phyloP scores from a whole-genome alignment of 1,284 basidiomycete species.

The Trametes hirsuta region DNA sequence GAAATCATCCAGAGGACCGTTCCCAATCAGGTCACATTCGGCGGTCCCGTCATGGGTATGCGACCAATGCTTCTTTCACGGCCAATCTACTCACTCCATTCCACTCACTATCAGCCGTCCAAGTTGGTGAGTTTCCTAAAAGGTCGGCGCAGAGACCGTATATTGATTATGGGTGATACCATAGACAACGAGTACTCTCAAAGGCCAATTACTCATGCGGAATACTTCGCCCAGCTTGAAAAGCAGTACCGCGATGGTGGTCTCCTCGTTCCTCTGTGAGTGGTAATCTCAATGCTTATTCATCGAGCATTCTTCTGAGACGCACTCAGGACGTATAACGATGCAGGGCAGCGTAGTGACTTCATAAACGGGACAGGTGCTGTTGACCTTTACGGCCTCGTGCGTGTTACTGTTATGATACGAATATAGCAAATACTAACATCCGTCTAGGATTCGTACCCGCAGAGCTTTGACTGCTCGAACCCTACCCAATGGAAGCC shows the following conservation, averaged over 20 bases:
- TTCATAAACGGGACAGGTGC: constrained; percentile 72
- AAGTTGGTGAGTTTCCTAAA: constrained; percentile 52
- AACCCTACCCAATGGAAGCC: constrained; percentile 62
- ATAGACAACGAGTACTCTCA: constrained; percentile 81
- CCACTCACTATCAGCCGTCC: constrained; percentile 50
- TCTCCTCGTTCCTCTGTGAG: constrained; percentile 66
- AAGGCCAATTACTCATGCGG: constrained; percentile 45
- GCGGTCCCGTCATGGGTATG: constrained; percentile 77
- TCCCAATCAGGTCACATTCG: constrained; percentile 68
- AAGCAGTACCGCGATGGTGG: constrained; percentile 55
- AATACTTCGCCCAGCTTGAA: constrained; percentile 71
- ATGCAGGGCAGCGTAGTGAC: constrained; percentile 57
- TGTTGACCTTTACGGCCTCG: constrained; percentile 56
- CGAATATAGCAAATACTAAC: not conserved
- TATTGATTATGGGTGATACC: not conserved
- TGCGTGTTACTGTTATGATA: constrained; percentile 21
- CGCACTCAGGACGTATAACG: constrained; percentile 60
- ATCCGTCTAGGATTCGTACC: constrained; percentile 58
- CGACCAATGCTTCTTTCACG: not conserved
- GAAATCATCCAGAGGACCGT: constrained; percentile 63
- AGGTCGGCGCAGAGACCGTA: not conserved
- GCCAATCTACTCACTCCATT: not conserved
- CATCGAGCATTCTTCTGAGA: too few species aligned
- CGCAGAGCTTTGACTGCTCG: constrained; percentile 76
- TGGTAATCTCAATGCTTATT: not conserved